A percentile compares a stretch with the other conserved stretches of the same genome.
phyloP scores from a whole-genome alignment of 139 green algal species.

The Chlorella sorokiniana region DNA sequence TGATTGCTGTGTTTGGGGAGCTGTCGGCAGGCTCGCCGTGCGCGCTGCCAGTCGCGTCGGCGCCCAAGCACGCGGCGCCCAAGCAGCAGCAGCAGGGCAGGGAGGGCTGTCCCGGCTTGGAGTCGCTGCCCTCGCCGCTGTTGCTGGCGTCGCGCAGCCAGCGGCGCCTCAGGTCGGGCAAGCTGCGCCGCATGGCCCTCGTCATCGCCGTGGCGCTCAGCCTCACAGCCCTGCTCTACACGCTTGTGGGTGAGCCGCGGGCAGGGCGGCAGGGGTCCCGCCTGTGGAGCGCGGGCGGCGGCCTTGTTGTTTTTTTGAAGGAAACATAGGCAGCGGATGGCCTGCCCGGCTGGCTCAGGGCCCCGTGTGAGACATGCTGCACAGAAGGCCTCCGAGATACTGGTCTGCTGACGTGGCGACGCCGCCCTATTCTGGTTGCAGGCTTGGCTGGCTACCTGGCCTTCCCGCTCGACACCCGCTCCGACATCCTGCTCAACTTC shows the following conservation, averaged over 20 bases:
- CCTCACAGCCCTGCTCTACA: neutral
- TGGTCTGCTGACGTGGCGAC: too few relatives aligned
- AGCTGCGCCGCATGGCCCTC: neutral
- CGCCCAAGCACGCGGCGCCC: too few relatives aligned
- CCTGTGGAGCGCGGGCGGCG: too few relatives aligned
- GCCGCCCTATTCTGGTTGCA: neutral
- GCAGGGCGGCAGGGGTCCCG: neutral
- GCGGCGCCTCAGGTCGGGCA: neutral
- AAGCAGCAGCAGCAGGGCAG: neutral
- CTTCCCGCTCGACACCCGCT: neutral
- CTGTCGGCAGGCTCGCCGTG: neutral
- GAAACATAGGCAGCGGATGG: too few relatives aligned
- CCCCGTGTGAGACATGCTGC: too few relatives aligned
- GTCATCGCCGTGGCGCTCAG: neutral
- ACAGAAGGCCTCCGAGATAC: too few relatives aligned
- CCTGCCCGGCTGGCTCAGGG: too few relatives aligned
- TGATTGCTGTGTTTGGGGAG: neutral
- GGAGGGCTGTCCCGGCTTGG: neutral
- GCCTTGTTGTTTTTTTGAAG: too few relatives aligned
- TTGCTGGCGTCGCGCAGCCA: neutral
- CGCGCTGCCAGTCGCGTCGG: too few relatives aligned
- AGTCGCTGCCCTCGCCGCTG: neutral
- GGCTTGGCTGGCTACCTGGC: neutral
- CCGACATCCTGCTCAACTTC: slow-evolving; percentile 5
- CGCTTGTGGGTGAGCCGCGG: neutral